phyloP scores from a whole-genome alignment of 2,329 filamentous ascomycete genomes.

The Apiospora rasikravindrae region DNA sequence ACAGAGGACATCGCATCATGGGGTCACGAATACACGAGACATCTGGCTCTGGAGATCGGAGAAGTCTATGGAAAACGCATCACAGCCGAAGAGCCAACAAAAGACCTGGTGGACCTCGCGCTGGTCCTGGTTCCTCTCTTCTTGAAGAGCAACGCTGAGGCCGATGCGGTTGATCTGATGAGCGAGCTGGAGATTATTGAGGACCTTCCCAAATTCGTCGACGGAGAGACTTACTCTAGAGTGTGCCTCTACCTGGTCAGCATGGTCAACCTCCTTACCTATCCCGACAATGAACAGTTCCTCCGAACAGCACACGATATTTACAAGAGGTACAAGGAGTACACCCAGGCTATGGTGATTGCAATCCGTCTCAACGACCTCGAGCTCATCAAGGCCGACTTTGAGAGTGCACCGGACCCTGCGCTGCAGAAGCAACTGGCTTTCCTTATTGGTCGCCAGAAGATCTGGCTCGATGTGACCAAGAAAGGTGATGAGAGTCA shows the following conservation, averaged over 20 bases:
- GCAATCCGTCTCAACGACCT: conserved; percentile 92
- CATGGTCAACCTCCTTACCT: conserved; percentile 97
- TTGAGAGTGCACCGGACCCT: conserved; percentile 79
- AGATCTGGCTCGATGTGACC: conserved; percentile 78
- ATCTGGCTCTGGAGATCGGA: conserved; percentile 93
- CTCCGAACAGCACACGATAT: conserved; percentile 91
- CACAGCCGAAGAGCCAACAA: conserved; percentile 80
- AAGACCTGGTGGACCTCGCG: conserved; percentile 86
- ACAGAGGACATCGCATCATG: conserved; percentile 93
- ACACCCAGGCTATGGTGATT: conserved; percentile 90
- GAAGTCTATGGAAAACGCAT: conserved; percentile 90
- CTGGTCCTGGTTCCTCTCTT: conserved; percentile 90
- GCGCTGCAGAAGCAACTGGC: conserved; percentile 91
- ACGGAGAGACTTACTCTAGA: conserved; percentile 90
- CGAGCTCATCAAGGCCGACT: conserved; percentile 80
- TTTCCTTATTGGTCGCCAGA: conserved; percentile 89
- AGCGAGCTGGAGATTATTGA: conserved; percentile 98
- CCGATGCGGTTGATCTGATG: conserved; percentile 95
- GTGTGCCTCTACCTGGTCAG: conserved; percentile 98
- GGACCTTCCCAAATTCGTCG: conserved; percentile 84
- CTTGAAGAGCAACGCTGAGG: conserved; percentile 95
- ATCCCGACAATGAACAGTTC: conserved; percentile 96
- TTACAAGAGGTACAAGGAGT: conserved; percentile 91
- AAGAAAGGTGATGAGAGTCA: conserved; percentile 65
- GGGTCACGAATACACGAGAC: conserved; percentile 98